Evolutionary conservation across 768 basidiomycete species (phyloP).

Genomic region (Leccinum disarticulatum): DNA sequence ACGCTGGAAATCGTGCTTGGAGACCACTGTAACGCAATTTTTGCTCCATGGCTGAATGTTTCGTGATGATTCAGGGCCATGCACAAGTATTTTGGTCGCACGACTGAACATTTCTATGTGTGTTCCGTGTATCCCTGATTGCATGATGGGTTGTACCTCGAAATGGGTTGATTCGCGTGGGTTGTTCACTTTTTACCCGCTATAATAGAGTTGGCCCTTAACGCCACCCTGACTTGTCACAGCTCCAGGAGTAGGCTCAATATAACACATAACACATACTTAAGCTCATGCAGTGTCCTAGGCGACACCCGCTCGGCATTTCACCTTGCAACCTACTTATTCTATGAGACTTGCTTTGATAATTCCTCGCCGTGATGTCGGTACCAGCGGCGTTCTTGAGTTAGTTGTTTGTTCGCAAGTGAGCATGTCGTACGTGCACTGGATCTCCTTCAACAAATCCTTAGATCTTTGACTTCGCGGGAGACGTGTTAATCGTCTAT

Average conservation of each 20-base stretch:
- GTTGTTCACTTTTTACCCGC: background rate
- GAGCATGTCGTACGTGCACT: background rate
- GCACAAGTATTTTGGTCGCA: background rate
- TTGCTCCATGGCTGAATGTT: background rate
- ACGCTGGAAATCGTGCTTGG: background rate
- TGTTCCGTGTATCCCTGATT: background rate
- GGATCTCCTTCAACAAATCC: background rate
- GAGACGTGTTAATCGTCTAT: slow-evolving; percentile 4
- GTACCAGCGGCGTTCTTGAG: background rate
- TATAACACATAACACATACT: background rate
- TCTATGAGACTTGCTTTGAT: background rate
- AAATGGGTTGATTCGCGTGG: background rate
- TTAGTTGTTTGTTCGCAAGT: slow-evolving; percentile 1
- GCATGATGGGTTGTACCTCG: background rate
- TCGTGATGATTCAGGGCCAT: background rate
- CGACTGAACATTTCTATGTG: background rate
- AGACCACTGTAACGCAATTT: background rate
- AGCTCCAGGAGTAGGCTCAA: background rate
- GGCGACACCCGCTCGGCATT: background rate
- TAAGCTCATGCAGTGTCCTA: background rate
- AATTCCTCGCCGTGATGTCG: background rate
- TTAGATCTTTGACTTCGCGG: background rate
- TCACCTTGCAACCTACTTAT: background rate
- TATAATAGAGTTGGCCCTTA: background rate
- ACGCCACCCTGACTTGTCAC: background rate